A percentile compares a stretch with the other conserved stretches of the same genome.
Evolutionary conservation across 139 green algal genomes (phyloP).

Genomic region (Volvox africanus): DNA sequence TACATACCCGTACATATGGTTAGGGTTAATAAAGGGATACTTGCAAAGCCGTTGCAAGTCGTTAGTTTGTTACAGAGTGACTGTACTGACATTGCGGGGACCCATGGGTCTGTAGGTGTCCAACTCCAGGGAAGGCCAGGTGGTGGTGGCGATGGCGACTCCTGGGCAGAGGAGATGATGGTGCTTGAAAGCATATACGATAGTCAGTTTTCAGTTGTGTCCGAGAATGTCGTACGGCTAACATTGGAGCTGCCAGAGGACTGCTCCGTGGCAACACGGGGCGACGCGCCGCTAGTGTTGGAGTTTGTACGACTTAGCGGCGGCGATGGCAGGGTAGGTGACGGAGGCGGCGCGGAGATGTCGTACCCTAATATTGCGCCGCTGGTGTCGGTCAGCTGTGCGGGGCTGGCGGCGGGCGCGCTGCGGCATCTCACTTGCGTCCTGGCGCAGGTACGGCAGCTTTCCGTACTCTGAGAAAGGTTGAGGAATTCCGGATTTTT

Average conservation of each 20-base stretch:
- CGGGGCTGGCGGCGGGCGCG: slow-evolving; percentile 32
- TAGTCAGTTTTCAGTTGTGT: slow-evolving; percentile 34
- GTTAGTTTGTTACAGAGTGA: too few species aligned
- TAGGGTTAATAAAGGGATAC: too few species aligned
- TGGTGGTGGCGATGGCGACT: neutral
- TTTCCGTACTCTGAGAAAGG: too few species aligned
- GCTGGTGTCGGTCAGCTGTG: slow-evolving; percentile 58
- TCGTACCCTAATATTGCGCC: slow-evolving; percentile 69
- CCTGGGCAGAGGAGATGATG: slow-evolving; percentile 78
- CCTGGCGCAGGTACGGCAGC: slow-evolving; percentile 46
- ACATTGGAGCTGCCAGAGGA: slow-evolving; percentile 35
- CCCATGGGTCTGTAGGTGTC: neutral
- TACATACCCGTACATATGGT: too few species aligned
- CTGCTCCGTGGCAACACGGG: slow-evolving; percentile 22
- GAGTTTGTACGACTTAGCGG: slow-evolving; percentile 34
- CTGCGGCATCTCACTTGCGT: slow-evolving; percentile 67
- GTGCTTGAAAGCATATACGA: slow-evolving; percentile 85
- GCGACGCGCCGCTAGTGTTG: slow-evolving; percentile 54
- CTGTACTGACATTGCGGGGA: too few species aligned
- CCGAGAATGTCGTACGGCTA: slow-evolving; percentile 52
- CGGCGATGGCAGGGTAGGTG: neutral
- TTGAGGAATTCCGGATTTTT: too few species aligned
- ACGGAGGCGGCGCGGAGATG: neutral
- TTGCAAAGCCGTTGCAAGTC: too few species aligned
- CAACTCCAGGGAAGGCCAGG: neutral